phyloP scores from a whole-genome alignment of 2,329 filamentous ascomycete genomes.

The Byssothecium circinans region DNA sequence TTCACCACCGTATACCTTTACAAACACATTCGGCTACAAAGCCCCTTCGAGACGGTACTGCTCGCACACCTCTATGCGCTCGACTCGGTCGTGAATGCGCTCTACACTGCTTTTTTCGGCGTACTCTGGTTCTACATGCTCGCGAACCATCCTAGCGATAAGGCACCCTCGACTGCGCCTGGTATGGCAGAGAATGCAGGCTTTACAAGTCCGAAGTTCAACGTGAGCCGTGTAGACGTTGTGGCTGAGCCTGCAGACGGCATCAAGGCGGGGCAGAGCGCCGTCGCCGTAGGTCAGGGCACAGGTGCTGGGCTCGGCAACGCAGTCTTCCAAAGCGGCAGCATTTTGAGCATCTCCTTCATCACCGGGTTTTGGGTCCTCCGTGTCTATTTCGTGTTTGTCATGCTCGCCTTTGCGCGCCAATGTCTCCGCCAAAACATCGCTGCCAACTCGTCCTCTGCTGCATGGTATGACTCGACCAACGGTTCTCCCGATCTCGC shows the following conservation, averaged over 20 bases:
- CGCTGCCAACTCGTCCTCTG: slow-evolving; percentile 46
- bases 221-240: slow-evolving; percentile 61
- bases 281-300: slow-evolving; percentile 51
- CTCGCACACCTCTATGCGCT: slow-evolving; percentile 84
- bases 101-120: slow-evolving; percentile 81
- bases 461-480: slow-evolving; percentile 46
- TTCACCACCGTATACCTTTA: slow-evolving; percentile 68
- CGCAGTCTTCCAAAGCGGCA: slow-evolving; percentile 66
- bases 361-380: slow-evolving; percentile 74
- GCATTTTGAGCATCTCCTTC: slow-evolving; percentile 74
- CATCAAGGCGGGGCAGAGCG: slow-evolving; percentile 54
- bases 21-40: slow-evolving; percentile 77
- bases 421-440: slow-evolving; percentile 73
- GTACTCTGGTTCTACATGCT: slow-evolving; percentile 84
- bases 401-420: slow-evolving; percentile 81
- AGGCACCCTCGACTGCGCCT: slow-evolving; percentile 26
- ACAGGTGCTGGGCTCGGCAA: slow-evolving; percentile 57
- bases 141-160: slow-evolving; percentile 55
- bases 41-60: slow-evolving; percentile 75
- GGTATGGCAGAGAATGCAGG: slow-evolving; percentile 66
- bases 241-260: slow-evolving; percentile 52
- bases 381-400: slow-evolving; percentile 78
- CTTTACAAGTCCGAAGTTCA: slow-evolving; percentile 65
- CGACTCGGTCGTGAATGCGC: slow-evolving; percentile 78
- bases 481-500: slow-evolving; percentile 50